A percentile compares a stretch with the other conserved stretches of the same genome.
phyloP scores from a whole-genome alignment of 768 basidiomycete genomes.

The Naematelia aurantialba region DNA sequence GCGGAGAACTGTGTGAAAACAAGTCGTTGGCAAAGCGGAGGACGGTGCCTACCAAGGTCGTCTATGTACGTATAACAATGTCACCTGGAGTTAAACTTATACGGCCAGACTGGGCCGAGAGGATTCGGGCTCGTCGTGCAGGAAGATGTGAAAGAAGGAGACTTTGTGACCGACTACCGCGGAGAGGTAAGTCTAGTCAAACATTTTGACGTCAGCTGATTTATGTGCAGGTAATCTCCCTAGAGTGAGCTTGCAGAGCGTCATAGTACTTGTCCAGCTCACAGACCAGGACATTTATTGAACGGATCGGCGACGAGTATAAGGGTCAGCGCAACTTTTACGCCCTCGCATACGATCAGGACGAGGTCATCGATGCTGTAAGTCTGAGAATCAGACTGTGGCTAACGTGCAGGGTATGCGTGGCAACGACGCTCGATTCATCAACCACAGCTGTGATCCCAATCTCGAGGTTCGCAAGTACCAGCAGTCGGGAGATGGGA shows the following conservation, averaged over 20 bases:
- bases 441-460: slow-evolving; percentile 52
- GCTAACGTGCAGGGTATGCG: slow-evolving; percentile 38
- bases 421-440: slow-evolving; percentile 52
- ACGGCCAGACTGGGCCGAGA: slow-evolving; percentile 45
- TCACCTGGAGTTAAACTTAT: too few relatives aligned
- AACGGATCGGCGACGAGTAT: slow-evolving; percentile 43
- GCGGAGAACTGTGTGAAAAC: slow-evolving; percentile 47
- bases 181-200: slow-evolving; percentile 37
- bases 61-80: slow-evolving; percentile 44
- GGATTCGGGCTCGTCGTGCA: slow-evolving; percentile 49
- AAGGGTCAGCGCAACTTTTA: slow-evolving; percentile 48
- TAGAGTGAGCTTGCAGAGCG: slow-evolving; percentile 31
- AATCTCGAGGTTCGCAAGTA: slow-evolving; percentile 51
- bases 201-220: slow-evolving; percentile 4
- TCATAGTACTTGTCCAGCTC: not conserved
- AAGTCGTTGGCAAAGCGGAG: slow-evolving; percentile 40
- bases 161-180: slow-evolving; percentile 52
- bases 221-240: slow-evolving; percentile 32
- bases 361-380: slow-evolving; percentile 52
- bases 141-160: slow-evolving; percentile 45
- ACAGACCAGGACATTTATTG: slow-evolving; percentile 38
- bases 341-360: slow-evolving; percentile 51
- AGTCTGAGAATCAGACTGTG: slow-evolving; percentile 7
- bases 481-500: slow-evolving; percentile 45
- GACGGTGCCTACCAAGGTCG: slow-evolving; percentile 38